Evolutionary conservation across 2,329 filamentous ascomycete species (phyloP), one percentile per base, ranked within the genome.

Genomic region (Aspergillus intermedius): DNA sequence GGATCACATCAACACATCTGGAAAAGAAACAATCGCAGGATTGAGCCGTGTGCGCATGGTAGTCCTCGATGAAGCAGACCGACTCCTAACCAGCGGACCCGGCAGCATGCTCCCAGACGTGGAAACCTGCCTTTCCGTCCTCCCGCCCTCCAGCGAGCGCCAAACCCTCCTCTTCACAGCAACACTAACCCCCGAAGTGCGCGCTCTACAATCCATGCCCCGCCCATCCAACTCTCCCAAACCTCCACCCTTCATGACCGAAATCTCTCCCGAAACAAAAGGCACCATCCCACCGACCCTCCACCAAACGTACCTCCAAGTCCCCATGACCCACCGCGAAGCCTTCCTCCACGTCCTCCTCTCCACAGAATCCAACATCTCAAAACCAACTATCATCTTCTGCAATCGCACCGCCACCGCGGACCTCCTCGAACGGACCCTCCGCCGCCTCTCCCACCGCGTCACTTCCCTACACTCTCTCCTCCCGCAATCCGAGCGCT

Each of bases 131-230:
- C 77, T 98, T 3, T 84, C 82, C 2, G 84, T 85, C 2, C 78
- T 98, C 0, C 93, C 93, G 0, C 83, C 87, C 0, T 80, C 88
- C 4, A 72, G 79, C 1, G 77, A 88, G 62, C 81, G 93, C n/a
- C 91, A 98, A 68, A 98, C 91, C 0, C 81, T 95, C 13, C 80
- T 98, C 2, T 98, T 98, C 73, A 98, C 93, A 7, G 93, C 93
- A 13, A 98, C 93, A 1, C 84, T 98, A 40, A 97, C 93, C 0
- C 83, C 88, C 2, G 91, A 97, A 73, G 90, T 98, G 3, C 82
- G 88, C 44, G 88, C 88, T 2, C 73, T 97, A 50, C 93, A 95
- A 68, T 80, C 86, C 50, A 81, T 88, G 73, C 84, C 88, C 7
- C 76, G 81, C 35, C 77, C 82, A 40, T 77, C 82, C 1, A 82